Evolutionary conservation across 495 filamentous ascomycete genomes (phyloP).

Genomic region (Penicillium argentinense): DNA sequence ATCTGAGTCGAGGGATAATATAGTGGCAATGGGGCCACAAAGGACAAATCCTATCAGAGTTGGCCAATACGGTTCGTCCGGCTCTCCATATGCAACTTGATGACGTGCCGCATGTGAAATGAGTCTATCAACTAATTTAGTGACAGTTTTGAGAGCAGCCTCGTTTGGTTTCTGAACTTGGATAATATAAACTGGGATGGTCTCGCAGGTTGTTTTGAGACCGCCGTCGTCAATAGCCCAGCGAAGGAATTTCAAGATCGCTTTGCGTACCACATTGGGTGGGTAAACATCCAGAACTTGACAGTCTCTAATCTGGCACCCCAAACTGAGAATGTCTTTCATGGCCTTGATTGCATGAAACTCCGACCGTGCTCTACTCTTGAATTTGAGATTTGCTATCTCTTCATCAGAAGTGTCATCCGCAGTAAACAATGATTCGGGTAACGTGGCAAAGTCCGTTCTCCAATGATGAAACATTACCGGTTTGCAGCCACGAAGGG

Average conservation of each 20-base stretch:
- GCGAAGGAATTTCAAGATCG: constrained; percentile 38
- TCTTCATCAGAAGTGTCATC: not conserved
- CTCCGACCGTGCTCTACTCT: constrained; percentile 31
- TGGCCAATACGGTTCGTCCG: constrained; percentile 13
- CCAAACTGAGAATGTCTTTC: constrained; percentile 33
- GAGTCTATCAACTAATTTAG: constrained; percentile 29
- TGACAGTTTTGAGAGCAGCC: constrained; percentile 27
- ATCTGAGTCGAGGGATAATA: constrained; percentile 39
- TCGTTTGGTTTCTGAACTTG: constrained; percentile 31
- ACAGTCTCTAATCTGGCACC: constrained; percentile 43
- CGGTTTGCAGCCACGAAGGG: constrained; percentile 60
- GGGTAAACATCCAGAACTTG: constrained; percentile 22
- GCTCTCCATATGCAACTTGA: constrained; percentile 1
- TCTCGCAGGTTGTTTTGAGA: constrained; percentile 15
- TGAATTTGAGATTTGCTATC: constrained; percentile 45
- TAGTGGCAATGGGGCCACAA: constrained; percentile 41
- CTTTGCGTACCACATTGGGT: constrained; percentile 31
- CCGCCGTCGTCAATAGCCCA: constrained; percentile 45
- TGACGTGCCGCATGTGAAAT: constrained; percentile 29
- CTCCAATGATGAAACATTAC: constrained; percentile 55
- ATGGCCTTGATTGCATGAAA: constrained; percentile 44
- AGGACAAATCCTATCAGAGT: constrained; percentile 41
- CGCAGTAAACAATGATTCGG: constrained; percentile 53
- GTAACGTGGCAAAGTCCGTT: constrained; percentile 61
- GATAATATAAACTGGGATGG: constrained; percentile 36